These are phyloP conservation scores for peach (Prunus persica) DNA, from an alignment of 306 rosid species.

Conservation along the genomic window Prunus_persica_NCBIv2 NC_034009.1:11443001-11443500, in stretches of 20 bases:
- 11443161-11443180: neutral
- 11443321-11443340: neutral
- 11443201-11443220: slow-evolving; percentile 78
- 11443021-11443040: neutral
- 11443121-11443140: slow-evolving; percentile 76
- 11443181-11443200: slow-evolving; percentile 71
- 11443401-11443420: slow-evolving; percentile 95
- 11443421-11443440: slow-evolving; percentile 91
- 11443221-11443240: slow-evolving; percentile 73
- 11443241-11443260: neutral
- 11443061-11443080: slow-evolving; percentile 83
- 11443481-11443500: no score
- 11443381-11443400: slow-evolving; percentile 52
- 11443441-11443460: slow-evolving; percentile 25
- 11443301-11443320: no score
- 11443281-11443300: neutral
- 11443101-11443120: slow-evolving; percentile 94
- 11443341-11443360: neutral
- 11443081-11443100: slow-evolving; percentile 91
- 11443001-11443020: neutral
- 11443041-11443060: slow-evolving; percentile 59
- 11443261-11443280: neutral
- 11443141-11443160: slow-evolving; percentile 1
- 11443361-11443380: slow-evolving; percentile 12
- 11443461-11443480: neutral